Evolutionary conservation across 1,284 basidiomycete genomes (phyloP), one percentile per base, ranked within the genome.

Genomic region (Singerocomus inundabilis): DNA sequence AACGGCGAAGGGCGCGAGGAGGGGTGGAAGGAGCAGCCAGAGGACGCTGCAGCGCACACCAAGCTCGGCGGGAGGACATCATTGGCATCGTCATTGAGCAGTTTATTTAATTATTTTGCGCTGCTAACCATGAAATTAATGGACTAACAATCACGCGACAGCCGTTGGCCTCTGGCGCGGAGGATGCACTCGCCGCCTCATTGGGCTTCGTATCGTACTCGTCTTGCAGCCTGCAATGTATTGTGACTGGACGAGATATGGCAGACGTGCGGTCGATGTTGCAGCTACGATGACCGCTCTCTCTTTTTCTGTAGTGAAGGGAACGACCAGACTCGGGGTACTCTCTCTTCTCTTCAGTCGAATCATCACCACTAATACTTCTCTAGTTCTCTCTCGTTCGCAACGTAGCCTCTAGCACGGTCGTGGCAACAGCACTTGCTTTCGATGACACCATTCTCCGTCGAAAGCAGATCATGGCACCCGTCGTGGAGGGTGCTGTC

Each of bases 321-420:
- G 70, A 15, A 76, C 80, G 28, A 90, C 88, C 12, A 78, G 76
- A 54, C 68, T 89, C 45, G 84, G 84, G 51, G 85, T 88, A 67
- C 52, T 77, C 73, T 77, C 73, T 28, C 30, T 36, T 42, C 18
- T 44, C 49, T 34, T 43, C 24, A 49, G 44, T 26, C 37, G 21
- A 29, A 8, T 21, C 32, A 34, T 35, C 33, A 7, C 4, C 18
- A 36, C 36, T 53, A 32, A 59, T 29, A 40, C 33, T 30, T 25
- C 46, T 37, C 33, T 53, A 88, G 85, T 91, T 91, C 61, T 75
- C 79, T 18, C 72, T 88, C n/a, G 80, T 82, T 36, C 74, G 85
- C 31, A 77, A 75, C 7, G 68, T 90, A 18, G 78, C 82, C 0
- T 76, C 78, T 4, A 77, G 79, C 16, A 78, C 80, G 1, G 77